Conservation (phyloP, 2,329 filamentous ascomycete genomes). For the Knoxdaviesia capensis region DNA sequence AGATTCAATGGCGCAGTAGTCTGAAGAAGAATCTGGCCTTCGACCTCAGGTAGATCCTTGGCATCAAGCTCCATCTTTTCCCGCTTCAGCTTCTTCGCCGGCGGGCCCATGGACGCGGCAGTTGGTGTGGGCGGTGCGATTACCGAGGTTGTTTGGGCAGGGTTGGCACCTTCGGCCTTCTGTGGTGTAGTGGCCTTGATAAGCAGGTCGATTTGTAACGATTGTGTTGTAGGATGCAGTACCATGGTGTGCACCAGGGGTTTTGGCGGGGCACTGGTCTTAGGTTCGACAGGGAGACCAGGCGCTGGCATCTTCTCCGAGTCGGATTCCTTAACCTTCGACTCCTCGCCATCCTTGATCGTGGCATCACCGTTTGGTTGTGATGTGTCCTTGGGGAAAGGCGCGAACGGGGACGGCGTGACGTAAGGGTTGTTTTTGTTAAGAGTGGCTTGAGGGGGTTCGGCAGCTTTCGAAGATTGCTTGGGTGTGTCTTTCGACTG, state of each 20-base stretch:
- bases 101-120: constrained; percentile 33
- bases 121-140: constrained; percentile 41
- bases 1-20: constrained; percentile 60
- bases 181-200: constrained; percentile 56
- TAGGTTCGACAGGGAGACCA: constrained; percentile 18
- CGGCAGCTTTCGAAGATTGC: constrained; percentile 32
- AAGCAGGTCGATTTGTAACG: constrained; percentile 53
- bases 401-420: constrained; percentile 70
- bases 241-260: constrained; percentile 59
- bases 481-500: constrained; percentile 37
- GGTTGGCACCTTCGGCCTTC: constrained; percentile 9
- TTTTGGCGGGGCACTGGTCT: constrained; percentile 27
- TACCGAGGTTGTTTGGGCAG: constrained; percentile 22
- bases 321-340: constrained; percentile 18
- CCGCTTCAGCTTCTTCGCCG: constrained; percentile 48
- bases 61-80: constrained; percentile 60
- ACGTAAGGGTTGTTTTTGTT: constrained; percentile 84
- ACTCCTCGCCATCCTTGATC: constrained; percentile 15
- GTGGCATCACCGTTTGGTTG: constrained; percentile 8
- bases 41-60: constrained; percentile 51
- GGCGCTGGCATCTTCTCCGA: constrained; percentile 39
- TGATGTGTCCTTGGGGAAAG: constrained; percentile 45
- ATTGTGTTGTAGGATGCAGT: constrained; percentile 64
- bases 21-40: constrained; percentile 54
- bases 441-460: constrained; percentile 56